Conservation (phyloP, 1,284 basidiomycete species). For the Schizophyllum amplum region DNA sequence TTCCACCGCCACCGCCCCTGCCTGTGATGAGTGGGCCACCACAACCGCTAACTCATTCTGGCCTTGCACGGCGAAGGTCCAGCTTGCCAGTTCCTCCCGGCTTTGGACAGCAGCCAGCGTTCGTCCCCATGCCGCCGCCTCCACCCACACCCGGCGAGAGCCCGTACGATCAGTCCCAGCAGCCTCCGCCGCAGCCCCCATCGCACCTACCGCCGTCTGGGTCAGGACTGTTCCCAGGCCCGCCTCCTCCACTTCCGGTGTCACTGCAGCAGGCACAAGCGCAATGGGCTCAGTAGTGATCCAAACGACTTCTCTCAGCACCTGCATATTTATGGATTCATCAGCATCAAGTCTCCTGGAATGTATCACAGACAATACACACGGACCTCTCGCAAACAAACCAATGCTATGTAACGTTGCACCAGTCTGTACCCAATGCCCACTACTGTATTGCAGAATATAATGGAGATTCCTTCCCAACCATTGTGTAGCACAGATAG, state of each 20-base stretch:
- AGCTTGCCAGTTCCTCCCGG: slow-evolving; percentile 29
- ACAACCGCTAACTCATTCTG: slow-evolving; percentile 6
- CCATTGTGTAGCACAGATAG: not conserved
- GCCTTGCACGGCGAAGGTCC: slow-evolving; percentile 15
- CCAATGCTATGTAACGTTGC: not conserved
- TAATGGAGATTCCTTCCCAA: not conserved
- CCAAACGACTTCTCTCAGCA: not conserved
- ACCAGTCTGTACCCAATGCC: too few relatives aligned
- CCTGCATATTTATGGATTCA: not conserved
- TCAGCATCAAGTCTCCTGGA: not conserved
- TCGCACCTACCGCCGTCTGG: slow-evolving; percentile 15
- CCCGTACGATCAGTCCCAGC: slow-evolving; percentile 11
- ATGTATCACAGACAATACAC: not conserved
- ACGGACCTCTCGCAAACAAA: not conserved
- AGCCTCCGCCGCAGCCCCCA: slow-evolving; percentile 15
- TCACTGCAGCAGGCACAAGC: not conserved
- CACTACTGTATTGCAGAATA: too few relatives aligned
- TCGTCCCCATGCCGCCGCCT: slow-evolving; percentile 19
- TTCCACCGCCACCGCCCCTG: slow-evolving; percentile 3
- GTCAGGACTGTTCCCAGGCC: slow-evolving; percentile 29
- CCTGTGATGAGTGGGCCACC: not conserved
- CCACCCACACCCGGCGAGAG: slow-evolving; percentile 16
- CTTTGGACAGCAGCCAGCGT: slow-evolving; percentile 19
- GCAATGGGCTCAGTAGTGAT: not conserved
- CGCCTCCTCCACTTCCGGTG: slow-evolving; percentile 32